Base-by-base conservation (phyloP, 2,329 filamentous ascomycete species). In the Verticillium tricorpus region DNA sequence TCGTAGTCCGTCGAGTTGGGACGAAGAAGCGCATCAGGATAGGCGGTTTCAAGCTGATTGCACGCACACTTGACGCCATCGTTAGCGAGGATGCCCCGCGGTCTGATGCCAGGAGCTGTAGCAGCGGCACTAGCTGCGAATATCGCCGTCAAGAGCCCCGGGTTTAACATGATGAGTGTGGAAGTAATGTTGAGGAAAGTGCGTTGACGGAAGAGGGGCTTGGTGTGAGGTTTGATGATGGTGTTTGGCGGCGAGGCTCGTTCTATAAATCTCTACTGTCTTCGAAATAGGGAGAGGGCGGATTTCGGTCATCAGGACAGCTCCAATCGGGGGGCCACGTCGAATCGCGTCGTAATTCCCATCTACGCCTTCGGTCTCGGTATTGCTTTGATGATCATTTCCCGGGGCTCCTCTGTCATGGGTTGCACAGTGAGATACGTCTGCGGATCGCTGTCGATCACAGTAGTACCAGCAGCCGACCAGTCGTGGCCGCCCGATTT, bases 1-100 rank as follows among this genome's bases (percentile, higher is more conserved):
- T 57, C 39, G 54, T 62, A 62, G 22, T 40, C 52, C 1, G 61
- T 60, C 5, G 61, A 62, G 55, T 60, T 62, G 39, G 61, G 54
- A 15, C 56, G 39, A 17, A 60, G 58, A 4, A 50, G 55, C 4
- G 54, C 17, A 32, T 62, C 59, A 31, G 61, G 59, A 14, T 31
- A 55, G 17, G 45, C 25, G 37, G 58, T 58, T 19, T 19, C 45
- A 12, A 62, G 58, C 58, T 60, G 58, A 32, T 60, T 37, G 32
- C 61, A 62, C 7, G 61, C 61, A 9, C 28, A 37, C 39, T 34
- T 57, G 2, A 62, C 61, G 19, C 58, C 37, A 1, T 56, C 60
- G n/a, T 56, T 61, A n/a, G 55, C 34, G 15, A 59, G 5, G 22
- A 56, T 56, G 11, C 55, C 54, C 28, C 54, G 54, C n/a, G 54